These are phyloP conservation scores for Pichia sp. DNA, from an alignment of 1,139 yeast species.

Conservation along the genomic window DNA sequence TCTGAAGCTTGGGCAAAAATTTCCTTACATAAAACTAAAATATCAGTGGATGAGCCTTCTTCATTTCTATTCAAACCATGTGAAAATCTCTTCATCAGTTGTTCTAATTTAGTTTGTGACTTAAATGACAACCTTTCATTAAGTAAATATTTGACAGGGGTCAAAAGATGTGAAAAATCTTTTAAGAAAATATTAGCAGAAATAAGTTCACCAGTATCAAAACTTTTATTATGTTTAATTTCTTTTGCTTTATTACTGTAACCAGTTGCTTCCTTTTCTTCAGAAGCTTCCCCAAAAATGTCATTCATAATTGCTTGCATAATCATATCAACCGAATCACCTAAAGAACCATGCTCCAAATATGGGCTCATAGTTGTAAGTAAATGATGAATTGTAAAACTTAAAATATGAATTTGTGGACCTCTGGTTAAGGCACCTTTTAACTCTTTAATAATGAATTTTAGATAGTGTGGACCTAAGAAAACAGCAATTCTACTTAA, in stretches of 20 bases:
- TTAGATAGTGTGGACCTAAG: constrained; percentile 69
- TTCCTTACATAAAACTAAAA: constrained; percentile 69
- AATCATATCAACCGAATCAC: constrained; percentile 55
- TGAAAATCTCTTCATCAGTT: constrained; percentile 67
- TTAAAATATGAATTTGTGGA: constrained; percentile 88
- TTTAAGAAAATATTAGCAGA: constrained; percentile 59
- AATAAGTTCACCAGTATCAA: constrained; percentile 76
- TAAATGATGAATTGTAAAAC: constrained; percentile 76
- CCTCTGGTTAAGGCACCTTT: constrained; percentile 78
- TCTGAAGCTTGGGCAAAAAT: constrained; percentile 52
- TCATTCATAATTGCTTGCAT: constrained; percentile 85
- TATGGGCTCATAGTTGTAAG: constrained; percentile 44
- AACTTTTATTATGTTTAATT: constrained; percentile 83
- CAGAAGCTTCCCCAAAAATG: constrained; percentile 85
- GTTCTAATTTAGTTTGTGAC: constrained; percentile 72
- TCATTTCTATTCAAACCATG: constrained; percentile 72
- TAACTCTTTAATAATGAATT: constrained; percentile 71
- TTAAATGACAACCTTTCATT: constrained; percentile 61
- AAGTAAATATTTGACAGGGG: constrained; percentile 64
- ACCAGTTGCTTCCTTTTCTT: constrained; percentile 92
- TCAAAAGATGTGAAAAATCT: constrained; percentile 53
- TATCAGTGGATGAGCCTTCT: constrained; percentile 50
- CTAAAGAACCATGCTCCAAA: constrained; percentile 66
- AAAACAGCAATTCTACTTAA: constrained; percentile 57
- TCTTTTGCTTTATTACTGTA: constrained; percentile 84